Evolutionary conservation across 1,284 basidiomycete species (phyloP).

Genomic region (Ceratobasidium papillatum): DNA sequence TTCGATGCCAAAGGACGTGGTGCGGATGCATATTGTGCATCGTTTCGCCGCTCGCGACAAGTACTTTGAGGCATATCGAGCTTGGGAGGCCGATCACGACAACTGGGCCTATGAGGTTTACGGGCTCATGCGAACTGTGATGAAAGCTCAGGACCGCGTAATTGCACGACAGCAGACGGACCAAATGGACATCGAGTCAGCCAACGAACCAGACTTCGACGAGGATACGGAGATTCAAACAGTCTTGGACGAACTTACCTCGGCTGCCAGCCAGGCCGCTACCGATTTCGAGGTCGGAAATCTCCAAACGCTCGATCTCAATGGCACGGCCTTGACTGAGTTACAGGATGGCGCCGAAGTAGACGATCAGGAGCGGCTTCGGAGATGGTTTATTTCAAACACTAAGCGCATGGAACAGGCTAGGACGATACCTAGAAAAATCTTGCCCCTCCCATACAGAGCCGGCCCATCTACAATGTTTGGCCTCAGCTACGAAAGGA

Average conservation of each 20-base stretch:
- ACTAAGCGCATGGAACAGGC: background rate
- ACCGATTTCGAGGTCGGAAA: background rate
- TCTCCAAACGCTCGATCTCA: background rate
- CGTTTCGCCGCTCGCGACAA: constrained; percentile 5
- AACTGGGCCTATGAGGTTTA: constrained; percentile 21
- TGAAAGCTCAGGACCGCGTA: constrained; percentile 4
- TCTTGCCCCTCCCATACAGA: background rate
- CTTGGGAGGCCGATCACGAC: constrained; percentile 25
- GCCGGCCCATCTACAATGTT: background rate
- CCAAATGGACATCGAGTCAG: background rate
- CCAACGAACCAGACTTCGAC: background rate
- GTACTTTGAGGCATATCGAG: background rate
- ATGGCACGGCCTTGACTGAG: constrained; percentile 7
- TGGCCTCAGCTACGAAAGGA: background rate
- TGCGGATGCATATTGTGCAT: background rate
- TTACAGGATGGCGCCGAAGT: constrained; percentile 17
- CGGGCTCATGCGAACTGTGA: constrained; percentile 9
- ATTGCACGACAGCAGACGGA: background rate
- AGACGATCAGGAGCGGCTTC: constrained; percentile 9
- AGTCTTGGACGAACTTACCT: background rate
- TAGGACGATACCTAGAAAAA: too few relatives aligned
- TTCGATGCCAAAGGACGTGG: constrained; percentile 16
- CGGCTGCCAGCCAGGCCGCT: background rate
- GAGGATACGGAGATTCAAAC: background rate
- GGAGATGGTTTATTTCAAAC: constrained; percentile 1